Evolutionary conservation across 1,284 basidiomycete species (phyloP), one percentile per base, ranked within the genome.

Genomic region (Coniophora puteana): DNA sequence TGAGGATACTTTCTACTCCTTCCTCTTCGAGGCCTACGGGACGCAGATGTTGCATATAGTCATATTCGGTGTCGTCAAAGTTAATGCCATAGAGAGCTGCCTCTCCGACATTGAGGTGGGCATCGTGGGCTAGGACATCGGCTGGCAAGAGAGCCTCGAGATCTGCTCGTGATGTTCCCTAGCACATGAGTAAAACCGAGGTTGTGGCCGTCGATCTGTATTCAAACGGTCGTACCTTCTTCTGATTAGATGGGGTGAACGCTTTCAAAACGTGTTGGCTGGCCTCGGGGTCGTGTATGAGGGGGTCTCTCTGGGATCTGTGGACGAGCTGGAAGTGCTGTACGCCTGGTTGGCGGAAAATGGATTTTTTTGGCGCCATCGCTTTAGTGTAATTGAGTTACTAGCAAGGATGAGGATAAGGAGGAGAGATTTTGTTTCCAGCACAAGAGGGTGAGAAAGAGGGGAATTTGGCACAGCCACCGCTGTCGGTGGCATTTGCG

Each of bases 41-140:
- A 17, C 89, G 83, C 26, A 99, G 74, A 67, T 99, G 96, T 65
- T 95, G 88, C 91, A 98, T 95, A 71, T 99, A 99, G 64, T 99
- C 91, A 69, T 99, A 99, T 43, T 91, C 78, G n/a, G 91, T 90
- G 58, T 99, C 95, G 66, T 99, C 94, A 68, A 81, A 99, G 67
- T 93, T 93, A 57, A 99, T 71, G 8, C 93, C 95, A 62, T 98
- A 96, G 18, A 81, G 61, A 4, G 90, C 74, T 0, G 96, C 96
- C 69, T 99, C 91, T 43, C 94, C 96, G 46, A 83, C 65, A 45
- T 80, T 81, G 16, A 66, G 50, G 42, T 66, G 64, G 38, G 61
- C 55, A 40, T 76, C 74, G 30, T 69, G 65, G 25, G 66, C 69
- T 36, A 82, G 66, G n/a, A 84, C 80, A 16, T 76, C 75, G 7